Evolutionary conservation across 345 rosid genomes (phyloP).

Genomic region (Eucalyptus cloeziana): DNA sequence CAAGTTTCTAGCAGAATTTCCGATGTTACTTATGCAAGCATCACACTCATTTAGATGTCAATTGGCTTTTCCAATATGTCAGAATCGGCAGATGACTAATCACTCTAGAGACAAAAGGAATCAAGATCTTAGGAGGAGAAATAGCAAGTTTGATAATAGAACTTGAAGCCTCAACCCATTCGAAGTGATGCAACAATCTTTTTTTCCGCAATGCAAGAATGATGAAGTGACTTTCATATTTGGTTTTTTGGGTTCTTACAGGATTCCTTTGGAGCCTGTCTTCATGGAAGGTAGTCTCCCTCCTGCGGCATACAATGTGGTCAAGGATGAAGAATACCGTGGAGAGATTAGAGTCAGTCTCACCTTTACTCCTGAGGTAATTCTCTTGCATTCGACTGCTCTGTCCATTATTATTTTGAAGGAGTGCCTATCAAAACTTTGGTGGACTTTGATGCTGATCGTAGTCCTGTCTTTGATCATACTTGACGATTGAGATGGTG

Average conservation of each 20-base stretch:
- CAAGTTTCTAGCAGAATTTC: background rate
- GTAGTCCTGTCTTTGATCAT: background rate
- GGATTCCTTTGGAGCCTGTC: constrained; percentile 52
- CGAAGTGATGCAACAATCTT: background rate
- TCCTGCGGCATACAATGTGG: constrained; percentile 55
- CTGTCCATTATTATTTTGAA: background rate
- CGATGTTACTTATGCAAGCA: background rate
- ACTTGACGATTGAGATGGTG: background rate
- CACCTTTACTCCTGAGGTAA: constrained; percentile 60
- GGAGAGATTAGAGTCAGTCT: constrained; percentile 68
- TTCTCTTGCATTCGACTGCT: background rate
- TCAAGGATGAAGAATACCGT: constrained; percentile 43
- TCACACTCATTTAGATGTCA: background rate
- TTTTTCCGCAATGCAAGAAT: background rate
- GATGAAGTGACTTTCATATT: background rate
- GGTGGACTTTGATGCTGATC: background rate
- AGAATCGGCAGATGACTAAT: background rate
- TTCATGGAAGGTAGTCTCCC: constrained; percentile 46
- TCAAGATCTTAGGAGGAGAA: background rate
- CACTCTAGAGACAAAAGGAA: background rate
- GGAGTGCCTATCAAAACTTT: background rate
- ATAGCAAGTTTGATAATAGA: background rate
- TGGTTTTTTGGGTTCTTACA: constrained; percentile 3
- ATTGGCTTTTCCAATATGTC: background rate
- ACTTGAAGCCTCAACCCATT: background rate